Base-by-base conservation (phyloP, 2,329 filamentous ascomycete species). In the Fusarium poae region DNA sequence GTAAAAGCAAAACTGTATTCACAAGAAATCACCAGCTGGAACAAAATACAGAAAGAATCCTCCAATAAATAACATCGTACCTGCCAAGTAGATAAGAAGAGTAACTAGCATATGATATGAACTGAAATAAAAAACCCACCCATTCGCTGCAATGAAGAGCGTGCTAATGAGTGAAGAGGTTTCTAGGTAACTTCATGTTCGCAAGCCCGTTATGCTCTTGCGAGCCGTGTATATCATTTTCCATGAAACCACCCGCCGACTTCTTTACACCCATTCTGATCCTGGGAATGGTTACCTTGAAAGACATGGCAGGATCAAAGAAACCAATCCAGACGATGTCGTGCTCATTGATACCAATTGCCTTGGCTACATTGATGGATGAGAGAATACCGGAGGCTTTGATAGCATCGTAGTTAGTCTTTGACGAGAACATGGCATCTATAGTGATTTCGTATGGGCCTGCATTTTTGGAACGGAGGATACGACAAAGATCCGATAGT, bases 381-480 rank as follows among this genome's bases (percentile, higher is more conserved):
- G 70, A 62, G 8, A 74, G 70, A 1, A 74, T 18, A 0, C 25
- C 30, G 0, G 71, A 69, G 1, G 49, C 9, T 18, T 66, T 70
- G 6, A 74, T 13, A 1, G 44, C 23, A 2, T 72, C 27, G 57
- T 81, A 86, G 0, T 73, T 70, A 1, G 70, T 70, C 13, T 68
- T 55, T 0, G 76, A 73, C 1, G 72, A 72, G 68, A 87, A 87
- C 53, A 87, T 82, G 35, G 84, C 77, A 57, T 87, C 85, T 27
- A 86, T 78, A 0, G 84, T 86, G 29, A 86, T 77, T 63, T 86
- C 83, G 60, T 79, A 87, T 2, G 72, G 72, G 1, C 72, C 72
- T 1, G 72, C 77, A 44, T 85, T 86, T 69, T 86, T 87, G 16
- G 82, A 83, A 0, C 84, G 79, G 1, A 86, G 67, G 3, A 84